A percentile compares a stretch with the other conserved stretches of the same genome.
Conservation (phyloP, 176 grass and related monocot species). For the Olyra latifolia region DNA sequence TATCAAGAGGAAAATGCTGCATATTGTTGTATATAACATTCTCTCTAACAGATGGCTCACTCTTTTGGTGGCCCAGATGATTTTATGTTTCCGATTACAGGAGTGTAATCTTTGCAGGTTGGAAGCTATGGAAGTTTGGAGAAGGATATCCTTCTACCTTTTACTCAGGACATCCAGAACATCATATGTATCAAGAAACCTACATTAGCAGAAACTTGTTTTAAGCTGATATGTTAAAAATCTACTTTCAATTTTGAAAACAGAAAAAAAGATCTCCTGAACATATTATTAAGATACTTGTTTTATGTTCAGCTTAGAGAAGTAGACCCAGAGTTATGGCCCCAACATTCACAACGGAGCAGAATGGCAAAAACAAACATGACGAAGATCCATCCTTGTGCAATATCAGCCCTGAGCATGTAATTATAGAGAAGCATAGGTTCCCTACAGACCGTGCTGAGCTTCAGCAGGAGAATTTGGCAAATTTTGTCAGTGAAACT, state of each 20-base stretch:
- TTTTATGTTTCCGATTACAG: constrained; percentile 18
- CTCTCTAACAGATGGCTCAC: no score
- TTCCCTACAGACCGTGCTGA: constrained; percentile 13
- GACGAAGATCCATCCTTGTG: constrained; percentile 16
- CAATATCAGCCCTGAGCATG: constrained; percentile 13
- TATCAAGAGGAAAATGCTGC: background rate
- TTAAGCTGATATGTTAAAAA: constrained; percentile 50
- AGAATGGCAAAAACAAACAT: constrained; percentile 6
- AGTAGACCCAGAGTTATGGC: constrained; percentile 26
- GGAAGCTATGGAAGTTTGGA: constrained; percentile 33
- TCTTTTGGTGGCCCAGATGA: background rate
- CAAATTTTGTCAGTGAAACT: constrained; percentile 12
- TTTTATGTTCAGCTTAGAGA: constrained; percentile 42
- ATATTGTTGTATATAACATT: background rate
- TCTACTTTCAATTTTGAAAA: background rate
- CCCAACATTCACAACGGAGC: constrained; percentile 11
- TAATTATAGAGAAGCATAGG: constrained; percentile 18
- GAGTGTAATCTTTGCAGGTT: constrained; percentile 36
- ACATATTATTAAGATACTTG: background rate
- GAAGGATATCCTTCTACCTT: constrained; percentile 33
- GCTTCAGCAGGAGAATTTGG: constrained; percentile 28
- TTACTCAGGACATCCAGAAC: constrained; percentile 38
- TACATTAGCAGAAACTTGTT: constrained; percentile 39
- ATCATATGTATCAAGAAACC: constrained; percentile 35
- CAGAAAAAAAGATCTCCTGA: background rate